phyloP scores from a whole-genome alignment of 208 protist species.

The Lotmaria passim region DNA sequence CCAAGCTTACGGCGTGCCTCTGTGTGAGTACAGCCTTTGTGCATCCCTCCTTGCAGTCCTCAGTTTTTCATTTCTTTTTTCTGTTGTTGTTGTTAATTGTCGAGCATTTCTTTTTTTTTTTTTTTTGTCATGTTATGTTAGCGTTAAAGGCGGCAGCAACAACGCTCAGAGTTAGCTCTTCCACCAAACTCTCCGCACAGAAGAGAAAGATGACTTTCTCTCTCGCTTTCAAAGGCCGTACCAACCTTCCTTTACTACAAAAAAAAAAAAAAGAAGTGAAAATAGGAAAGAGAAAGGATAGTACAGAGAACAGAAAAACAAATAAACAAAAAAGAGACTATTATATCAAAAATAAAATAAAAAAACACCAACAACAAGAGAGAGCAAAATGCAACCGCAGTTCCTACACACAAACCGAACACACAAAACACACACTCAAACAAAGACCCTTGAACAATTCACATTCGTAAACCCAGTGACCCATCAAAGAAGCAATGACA shows the following conservation, averaged over 20 bases:
- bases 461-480: constrained; percentile 9
- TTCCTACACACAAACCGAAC: too few species aligned
- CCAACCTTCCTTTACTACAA: not conserved
- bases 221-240: not conserved
- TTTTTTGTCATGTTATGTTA: constrained; percentile 7
- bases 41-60: too few species aligned
- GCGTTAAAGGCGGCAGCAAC: constrained; percentile 10
- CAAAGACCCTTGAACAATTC: too few species aligned
- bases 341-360: not conserved
- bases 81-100: not conserved
- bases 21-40: too few species aligned
- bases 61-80: not conserved
- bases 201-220: not conserved
- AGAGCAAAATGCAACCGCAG: too few species aligned
- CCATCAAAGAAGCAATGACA: not conserved
- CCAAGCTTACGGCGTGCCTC: too few species aligned
- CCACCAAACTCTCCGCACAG: not conserved
- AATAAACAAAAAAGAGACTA: constrained; percentile 2
- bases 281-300: too few species aligned
- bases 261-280: not conserved
- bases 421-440: too few species aligned
- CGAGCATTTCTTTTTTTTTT: not conserved
- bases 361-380: not conserved
- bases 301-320: not conserved
- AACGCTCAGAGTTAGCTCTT: constrained; percentile 2